A percentile compares a stretch with the other conserved stretches of the same genome.
Evolutionary conservation across 495 filamentous ascomycete species (phyloP).

Genomic region (Penicillium odoratum): DNA sequence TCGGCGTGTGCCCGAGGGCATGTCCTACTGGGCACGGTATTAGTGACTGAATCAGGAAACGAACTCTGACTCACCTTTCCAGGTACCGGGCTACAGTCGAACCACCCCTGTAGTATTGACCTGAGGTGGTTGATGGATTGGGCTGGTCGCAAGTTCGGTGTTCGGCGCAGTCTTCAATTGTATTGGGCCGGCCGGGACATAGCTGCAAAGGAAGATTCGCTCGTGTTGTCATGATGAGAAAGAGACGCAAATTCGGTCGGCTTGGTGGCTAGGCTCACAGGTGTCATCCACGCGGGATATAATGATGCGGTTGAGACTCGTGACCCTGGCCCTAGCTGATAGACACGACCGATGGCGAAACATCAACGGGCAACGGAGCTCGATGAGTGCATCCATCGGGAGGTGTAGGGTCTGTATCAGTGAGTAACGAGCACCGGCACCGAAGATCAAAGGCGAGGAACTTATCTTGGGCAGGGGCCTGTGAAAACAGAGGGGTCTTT

Average conservation of each 20-base stretch:
- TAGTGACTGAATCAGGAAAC: neutral
- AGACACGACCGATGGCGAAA: neutral
- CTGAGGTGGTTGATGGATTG: neutral
- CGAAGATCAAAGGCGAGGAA: conserved; percentile 1
- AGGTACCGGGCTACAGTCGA: neutral
- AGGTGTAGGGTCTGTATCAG: too few species aligned
- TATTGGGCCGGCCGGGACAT: neutral
- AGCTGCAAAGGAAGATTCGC: neutral
- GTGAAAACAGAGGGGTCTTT: neutral
- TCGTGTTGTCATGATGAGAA: neutral
- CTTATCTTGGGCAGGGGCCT: conserved; percentile 2
- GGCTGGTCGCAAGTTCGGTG: conserved; percentile 1
- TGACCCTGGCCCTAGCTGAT: neutral
- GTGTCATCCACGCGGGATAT: neutral
- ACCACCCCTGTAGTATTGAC: neutral
- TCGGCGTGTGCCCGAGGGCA: too few species aligned
- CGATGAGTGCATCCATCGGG: too few species aligned
- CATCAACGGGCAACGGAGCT: neutral
- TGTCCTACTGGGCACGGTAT: neutral
- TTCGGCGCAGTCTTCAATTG: neutral
- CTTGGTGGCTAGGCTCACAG: neutral
- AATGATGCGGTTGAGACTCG: neutral
- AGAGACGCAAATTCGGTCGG: neutral
- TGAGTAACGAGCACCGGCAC: too few species aligned
- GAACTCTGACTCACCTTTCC: conserved; percentile 4